Conservation (phyloP, 768 basidiomycete species). For the Termitomyces sp. region DNA sequence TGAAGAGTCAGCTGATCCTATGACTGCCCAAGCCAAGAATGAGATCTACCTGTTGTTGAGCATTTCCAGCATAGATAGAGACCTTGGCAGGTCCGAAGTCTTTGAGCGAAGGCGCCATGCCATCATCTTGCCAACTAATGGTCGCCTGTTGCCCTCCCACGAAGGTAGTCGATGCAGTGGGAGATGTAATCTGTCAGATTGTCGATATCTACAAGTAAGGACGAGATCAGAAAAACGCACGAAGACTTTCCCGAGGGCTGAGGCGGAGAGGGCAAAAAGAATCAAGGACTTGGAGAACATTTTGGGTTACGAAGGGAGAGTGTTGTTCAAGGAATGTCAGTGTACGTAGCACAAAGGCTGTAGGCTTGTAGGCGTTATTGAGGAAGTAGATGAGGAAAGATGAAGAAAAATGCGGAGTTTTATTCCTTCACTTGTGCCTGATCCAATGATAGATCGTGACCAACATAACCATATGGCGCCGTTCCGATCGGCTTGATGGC, state of each 20-base stretch:
- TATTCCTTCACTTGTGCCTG: too few relatives aligned
- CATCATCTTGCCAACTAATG: slow-evolving; percentile 60
- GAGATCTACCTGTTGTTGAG: slow-evolving; percentile 50
- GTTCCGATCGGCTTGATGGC: too few relatives aligned
- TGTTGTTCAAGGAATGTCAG: slow-evolving; percentile 35
- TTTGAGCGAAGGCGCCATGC: slow-evolving; percentile 39
- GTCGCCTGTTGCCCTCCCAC: slow-evolving; percentile 45
- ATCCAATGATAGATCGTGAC: too few relatives aligned
- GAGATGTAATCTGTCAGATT: slow-evolving; percentile 51
- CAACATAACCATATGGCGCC: too few relatives aligned
- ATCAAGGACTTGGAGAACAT: slow-evolving; percentile 53
- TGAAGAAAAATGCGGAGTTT: slow-evolving; percentile 15
- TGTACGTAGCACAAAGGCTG: slow-evolving; percentile 17
- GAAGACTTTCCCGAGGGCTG: slow-evolving; percentile 53
- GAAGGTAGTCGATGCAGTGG: slow-evolving; percentile 41
- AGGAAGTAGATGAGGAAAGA: background rate
- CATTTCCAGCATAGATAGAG: slow-evolving; percentile 63
- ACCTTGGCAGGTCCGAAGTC: slow-evolving; percentile 49
- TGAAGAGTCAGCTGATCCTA: background rate
- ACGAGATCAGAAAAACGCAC: slow-evolving; percentile 33
- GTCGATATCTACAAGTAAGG: too few relatives aligned
- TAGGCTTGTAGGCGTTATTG: slow-evolving; percentile 10
- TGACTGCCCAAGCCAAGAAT: background rate
- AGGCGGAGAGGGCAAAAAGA: slow-evolving; percentile 47
- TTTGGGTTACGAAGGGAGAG: slow-evolving; percentile 25